A percentile compares a stretch with the other conserved stretches of the same genome.
These are phyloP conservation scores for Jasminum sambac DNA, from an alignment of 257 asterid genomes.

Conservation along the genomic window DNA sequence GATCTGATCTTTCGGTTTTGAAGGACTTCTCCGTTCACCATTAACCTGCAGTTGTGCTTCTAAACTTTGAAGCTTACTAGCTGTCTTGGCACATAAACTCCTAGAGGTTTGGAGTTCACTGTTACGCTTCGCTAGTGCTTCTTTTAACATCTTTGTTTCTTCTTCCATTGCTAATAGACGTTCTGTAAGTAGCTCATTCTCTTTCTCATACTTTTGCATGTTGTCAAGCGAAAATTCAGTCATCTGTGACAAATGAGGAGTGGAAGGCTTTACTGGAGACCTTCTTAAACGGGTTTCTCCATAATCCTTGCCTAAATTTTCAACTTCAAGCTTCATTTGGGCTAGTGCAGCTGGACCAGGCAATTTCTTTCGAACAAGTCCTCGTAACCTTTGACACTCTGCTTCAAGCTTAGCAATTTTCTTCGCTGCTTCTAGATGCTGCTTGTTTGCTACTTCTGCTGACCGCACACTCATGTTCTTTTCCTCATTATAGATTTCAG, in stretches of 20 bases:
- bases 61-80: constrained; percentile 69
- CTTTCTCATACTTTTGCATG: constrained; percentile 64
- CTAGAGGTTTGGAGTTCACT: constrained; percentile 79
- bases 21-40: constrained; percentile 54
- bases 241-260: constrained; percentile 50
- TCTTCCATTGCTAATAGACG: constrained; percentile 85
- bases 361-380: constrained; percentile 88
- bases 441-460: constrained; percentile 94
- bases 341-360: constrained; percentile 99
- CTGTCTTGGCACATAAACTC: constrained; percentile 73
- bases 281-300: constrained; percentile 76
- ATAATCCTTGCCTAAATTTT: constrained; percentile 71
- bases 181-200: constrained; percentile 73
- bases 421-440: constrained; percentile 89
- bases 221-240: constrained; percentile 67
- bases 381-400: constrained; percentile 94
- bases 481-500: constrained; percentile 93
- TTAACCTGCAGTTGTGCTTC: constrained; percentile 67
- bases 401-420: constrained; percentile 93
- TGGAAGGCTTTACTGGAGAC: constrained; percentile 77
- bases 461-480: constrained; percentile 86
- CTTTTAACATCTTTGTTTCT: constrained; percentile 92
- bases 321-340: constrained; percentile 98
- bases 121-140: constrained; percentile 88
- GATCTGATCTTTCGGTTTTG: constrained; percentile 33